A percentile compares a stretch with the other conserved stretches of the same genome.
phyloP scores from a whole-genome alignment of 2,329 filamentous ascomycete genomes.

The Epicoccum sorghinum region DNA sequence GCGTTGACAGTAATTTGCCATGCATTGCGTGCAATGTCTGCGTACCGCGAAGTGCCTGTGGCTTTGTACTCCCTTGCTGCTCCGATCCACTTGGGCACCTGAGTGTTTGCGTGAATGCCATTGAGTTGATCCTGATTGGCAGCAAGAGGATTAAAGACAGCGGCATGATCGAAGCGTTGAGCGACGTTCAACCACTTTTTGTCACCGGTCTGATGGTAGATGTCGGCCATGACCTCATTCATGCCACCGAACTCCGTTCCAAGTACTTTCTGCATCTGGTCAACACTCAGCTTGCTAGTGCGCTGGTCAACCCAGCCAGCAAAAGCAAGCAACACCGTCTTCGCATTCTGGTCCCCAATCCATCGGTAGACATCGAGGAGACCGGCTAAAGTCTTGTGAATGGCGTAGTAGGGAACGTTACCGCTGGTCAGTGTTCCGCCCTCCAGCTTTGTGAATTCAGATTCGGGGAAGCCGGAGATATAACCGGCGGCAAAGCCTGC shows the following conservation, averaged over 20 bases:
- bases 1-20: not conserved
- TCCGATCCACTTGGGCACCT: not conserved
- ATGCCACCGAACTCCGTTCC: not conserved
- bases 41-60: not conserved
- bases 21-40: not conserved
- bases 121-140: not conserved
- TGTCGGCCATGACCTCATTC: conserved; percentile 4
- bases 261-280: not conserved
- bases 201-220: not conserved
- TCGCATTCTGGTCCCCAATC: not conserved
- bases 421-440: not conserved
- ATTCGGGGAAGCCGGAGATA: not conserved
- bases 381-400: not conserved
- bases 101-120: not conserved
- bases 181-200: not conserved
- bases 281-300: not conserved
- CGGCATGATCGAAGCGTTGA: conserved; percentile 1
- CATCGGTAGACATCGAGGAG: conserved; percentile 1
- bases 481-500: conserved; percentile 1
- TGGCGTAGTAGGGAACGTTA: not conserved
- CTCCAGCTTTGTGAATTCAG: conserved; percentile 1
- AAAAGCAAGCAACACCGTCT: not conserved
- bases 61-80: not conserved
- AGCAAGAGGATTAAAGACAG: not conserved
- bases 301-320: conserved; percentile 1